Base-by-base conservation (phyloP, 805 yeast species). In the Saccharomycopsis vini region DNA sequence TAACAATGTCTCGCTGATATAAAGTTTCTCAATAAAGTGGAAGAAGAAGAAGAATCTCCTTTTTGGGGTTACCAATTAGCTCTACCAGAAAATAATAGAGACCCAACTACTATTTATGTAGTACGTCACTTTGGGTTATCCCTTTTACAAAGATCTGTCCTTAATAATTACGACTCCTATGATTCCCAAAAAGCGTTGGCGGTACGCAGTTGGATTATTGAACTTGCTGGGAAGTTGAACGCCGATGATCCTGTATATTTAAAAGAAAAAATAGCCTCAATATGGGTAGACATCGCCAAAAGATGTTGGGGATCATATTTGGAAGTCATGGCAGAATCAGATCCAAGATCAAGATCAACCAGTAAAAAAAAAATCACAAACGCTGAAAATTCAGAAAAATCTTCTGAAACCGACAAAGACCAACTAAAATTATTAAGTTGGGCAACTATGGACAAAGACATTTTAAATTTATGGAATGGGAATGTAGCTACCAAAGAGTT, bases 251-350 rank as follows among this genome's bases (percentile, higher is more conserved):
- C 97, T 5, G 90, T 87, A 60, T 94, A 81, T 55, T 69, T 92
- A 45, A 85, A 81, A 56, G 97, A 89, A 58, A 92, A 92, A 61
- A 57, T 89, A 33, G 95, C 97, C 12, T 81, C 76, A 51, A 63
- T 92, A 21, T 89, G 97, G 97, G 95, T 85, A 0, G 81, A 84
- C 34, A 68, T 92, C 5, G 95, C 95, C 9, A 92, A 92, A 57
- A 71, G 95, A 45, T 72, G 79, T 24, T 92, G 98, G 98, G 96
- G 97, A 15, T 68, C 75, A 31, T 77, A 73, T 47, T 62, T 83
- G n/a, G 69, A 61, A 46, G 36, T 10, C 22, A 37, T 23, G 12
- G 36, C 38, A 7, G 34, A 30, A 45, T 20, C 42, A 44, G 29
- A 35, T 30, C 39, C 22, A 37, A 21, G 26, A 36, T 36, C 23